Base-by-base conservation (phyloP, 1,284 basidiomycete genomes). In the Rhizoctonia solani region DNA sequence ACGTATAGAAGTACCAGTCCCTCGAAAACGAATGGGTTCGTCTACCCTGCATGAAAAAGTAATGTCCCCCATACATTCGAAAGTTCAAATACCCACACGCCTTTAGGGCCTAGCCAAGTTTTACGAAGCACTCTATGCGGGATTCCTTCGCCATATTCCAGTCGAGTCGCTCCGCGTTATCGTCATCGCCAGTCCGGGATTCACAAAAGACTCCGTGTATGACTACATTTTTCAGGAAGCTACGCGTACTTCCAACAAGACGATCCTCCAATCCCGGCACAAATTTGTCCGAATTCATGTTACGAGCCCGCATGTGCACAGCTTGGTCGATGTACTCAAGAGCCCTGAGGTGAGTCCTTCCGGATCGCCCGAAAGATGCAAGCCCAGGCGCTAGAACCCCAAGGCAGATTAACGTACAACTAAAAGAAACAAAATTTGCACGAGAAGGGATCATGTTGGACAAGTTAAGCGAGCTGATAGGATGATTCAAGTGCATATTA, bases 351-450 rank as follows among this genome's bases (percentile, higher is more conserved):
- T 94, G 71, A 55, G 81, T 72, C 9, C 3, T 41, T 49, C 46
- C 19, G 25, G 32, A 56, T 61, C 21, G 29, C 13, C 32, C 19
- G 34, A 44, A 65, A 16, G 16, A 39, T 39, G 9, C 37, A 16
- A 8, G 9, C 37, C 8, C 37, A 39, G 16, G 37, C 8, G 9
- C 23, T 21, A 34, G 25, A 32, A 53, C 47, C 19, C 39, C 23
- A 25, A n/a, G 54, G 16, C 69, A 90, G 89, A 82, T 92, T 61
- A 79, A 82, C 3, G 77, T 85, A 2, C 92, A 91, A 72, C 79
- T 99, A 61, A 95, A 96, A 75, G 96, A 98, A 72, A 98, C 97
- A 14, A 99, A 99, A 75, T 99, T 99, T 78, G 95, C 97, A 0
- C 83, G 92, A 58, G 97, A 99, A 78, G 95, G 95, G 3, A 82